A percentile compares a stretch with the other conserved stretches of the same genome.
Conservation (phyloP, 768 basidiomycete species). For the Dentipellis sp. region DNA sequence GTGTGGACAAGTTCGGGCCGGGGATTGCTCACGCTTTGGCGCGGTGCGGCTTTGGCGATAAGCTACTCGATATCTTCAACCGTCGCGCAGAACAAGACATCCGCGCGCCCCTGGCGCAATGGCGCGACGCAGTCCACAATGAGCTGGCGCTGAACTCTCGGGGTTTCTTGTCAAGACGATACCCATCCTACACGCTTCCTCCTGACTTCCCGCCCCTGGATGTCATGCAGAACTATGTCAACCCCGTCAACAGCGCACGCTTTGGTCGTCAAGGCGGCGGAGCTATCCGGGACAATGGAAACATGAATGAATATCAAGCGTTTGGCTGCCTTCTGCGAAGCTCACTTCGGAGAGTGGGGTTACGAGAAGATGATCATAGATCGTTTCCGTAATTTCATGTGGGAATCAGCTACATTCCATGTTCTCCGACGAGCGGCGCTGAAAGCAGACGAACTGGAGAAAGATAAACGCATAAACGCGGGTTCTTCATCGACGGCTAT, state of each 20-base stretch:
- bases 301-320: not conserved
- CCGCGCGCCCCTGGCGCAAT: slow-evolving; percentile 41
- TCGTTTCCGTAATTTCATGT: slow-evolving; percentile 73
- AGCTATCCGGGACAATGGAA: slow-evolving; percentile 28
- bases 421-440: slow-evolving; percentile 56
- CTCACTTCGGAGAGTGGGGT: slow-evolving; percentile 81
- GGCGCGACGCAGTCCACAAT: slow-evolving; percentile 51
- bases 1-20: slow-evolving; percentile 55
- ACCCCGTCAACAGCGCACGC: slow-evolving; percentile 58
- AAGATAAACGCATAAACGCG: not conserved
- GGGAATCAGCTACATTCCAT: slow-evolving; percentile 62
- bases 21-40: slow-evolving; percentile 69
- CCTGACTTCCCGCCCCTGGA: slow-evolving; percentile 62
- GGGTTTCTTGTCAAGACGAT: slow-evolving; percentile 53
- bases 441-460: slow-evolving; percentile 3
- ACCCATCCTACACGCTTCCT: slow-evolving; percentile 54
- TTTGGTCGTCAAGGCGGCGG: slow-evolving; percentile 48
- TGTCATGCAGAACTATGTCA: slow-evolving; percentile 65
- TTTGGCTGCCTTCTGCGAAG: slow-evolving; percentile 64
- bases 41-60: slow-evolving; percentile 69
- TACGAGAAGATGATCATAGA: slow-evolving; percentile 71
- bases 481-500: not conserved
- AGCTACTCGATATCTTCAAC: slow-evolving; percentile 47
- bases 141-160: slow-evolving; percentile 62
- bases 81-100: slow-evolving; percentile 31